These are phyloP conservation scores for Alternaria hordeiaustralica DNA, from an alignment of 2,329 filamentous ascomycete species.

Conservation along the genomic window DNA sequence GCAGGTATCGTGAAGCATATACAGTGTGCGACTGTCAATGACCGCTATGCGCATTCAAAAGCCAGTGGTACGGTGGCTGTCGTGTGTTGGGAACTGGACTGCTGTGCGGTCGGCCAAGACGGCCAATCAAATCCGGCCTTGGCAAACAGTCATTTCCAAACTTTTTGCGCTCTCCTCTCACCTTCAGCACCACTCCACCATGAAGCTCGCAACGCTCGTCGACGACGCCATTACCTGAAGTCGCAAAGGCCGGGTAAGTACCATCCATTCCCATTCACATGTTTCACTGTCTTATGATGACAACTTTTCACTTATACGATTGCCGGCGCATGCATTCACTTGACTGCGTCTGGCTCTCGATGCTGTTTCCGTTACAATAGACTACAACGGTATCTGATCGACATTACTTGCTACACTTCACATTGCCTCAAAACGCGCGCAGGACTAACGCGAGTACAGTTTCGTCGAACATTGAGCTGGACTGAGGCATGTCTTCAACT, in stretches of 20 bases:
- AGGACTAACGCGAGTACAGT: conserved; percentile 18
- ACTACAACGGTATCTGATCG: conserved; percentile 51
- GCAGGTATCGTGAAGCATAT: neutral
- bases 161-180: conserved; percentile 8
- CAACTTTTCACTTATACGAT: conserved; percentile 34
- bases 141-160: conserved; percentile 12
- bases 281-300: conserved; percentile 28
- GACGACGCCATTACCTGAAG: conserved; percentile 18
- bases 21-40: neutral
- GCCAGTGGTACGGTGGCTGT: neutral
- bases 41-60: neutral
- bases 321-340: conserved; percentile 39
- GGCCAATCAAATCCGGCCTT: conserved; percentile 13
- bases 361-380: conserved; percentile 44
- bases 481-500: conserved; percentile 21
- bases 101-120: neutral
- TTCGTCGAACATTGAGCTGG: conserved; percentile 13
- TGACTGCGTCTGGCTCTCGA: conserved; percentile 37
- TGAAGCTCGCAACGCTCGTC: conserved; percentile 14
- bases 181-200: conserved; percentile 10
- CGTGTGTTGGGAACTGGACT: neutral
- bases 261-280: neutral
- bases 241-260: conserved; percentile 17
- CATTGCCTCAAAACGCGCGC: neutral
- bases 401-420: neutral